Evolutionary conservation across 371 early-diverging fungal genomes (phyloP).

Genomic region (Mortierella sp.): DNA sequence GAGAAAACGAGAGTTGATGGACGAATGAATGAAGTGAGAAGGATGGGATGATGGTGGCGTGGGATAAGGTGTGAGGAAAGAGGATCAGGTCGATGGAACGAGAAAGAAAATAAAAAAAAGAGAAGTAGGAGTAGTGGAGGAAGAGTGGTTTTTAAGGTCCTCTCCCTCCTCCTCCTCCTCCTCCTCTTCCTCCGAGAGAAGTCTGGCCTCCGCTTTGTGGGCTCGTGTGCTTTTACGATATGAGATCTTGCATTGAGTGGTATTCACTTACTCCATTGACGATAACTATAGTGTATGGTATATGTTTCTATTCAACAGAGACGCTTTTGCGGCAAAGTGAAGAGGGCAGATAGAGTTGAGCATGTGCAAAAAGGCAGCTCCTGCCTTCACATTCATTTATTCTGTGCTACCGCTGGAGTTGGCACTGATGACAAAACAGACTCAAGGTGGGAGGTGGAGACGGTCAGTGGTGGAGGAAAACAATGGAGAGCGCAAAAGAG

Average conservation of each 20-base stretch:
- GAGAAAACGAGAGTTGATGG: constrained; percentile 3
- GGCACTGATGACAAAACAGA: too few species aligned
- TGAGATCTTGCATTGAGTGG: too few species aligned
- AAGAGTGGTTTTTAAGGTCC: too few species aligned
- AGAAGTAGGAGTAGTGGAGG: neutral
- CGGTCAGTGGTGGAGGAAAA: neutral
- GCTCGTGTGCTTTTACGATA: too few species aligned
- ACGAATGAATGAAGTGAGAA: neutral
- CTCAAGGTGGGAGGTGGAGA: neutral
- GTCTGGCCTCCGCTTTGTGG: too few species aligned
- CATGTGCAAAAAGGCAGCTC: constrained; percentile 7
- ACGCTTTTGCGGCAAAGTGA: too few species aligned
- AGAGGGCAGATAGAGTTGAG: neutral
- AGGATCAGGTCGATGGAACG: constrained; percentile 17
- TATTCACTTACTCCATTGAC: too few species aligned
- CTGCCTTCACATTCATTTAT: too few species aligned
- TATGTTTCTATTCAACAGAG: too few species aligned
- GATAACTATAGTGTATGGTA: neutral
- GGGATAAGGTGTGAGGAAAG: constrained; percentile 12
- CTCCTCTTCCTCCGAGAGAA: too few species aligned
- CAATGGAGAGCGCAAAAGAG: neutral
- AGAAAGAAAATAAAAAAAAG: neutral
- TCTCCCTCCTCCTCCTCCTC: too few species aligned
- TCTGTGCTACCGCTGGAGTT: too few species aligned
- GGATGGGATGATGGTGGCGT: constrained; percentile 5